A percentile compares a stretch with the other conserved stretches of the same genome.
These are phyloP conservation scores for Macrotyloma uniflorum DNA, from an alignment of 306 rosid genomes.

Conservation along the genomic window DNA sequence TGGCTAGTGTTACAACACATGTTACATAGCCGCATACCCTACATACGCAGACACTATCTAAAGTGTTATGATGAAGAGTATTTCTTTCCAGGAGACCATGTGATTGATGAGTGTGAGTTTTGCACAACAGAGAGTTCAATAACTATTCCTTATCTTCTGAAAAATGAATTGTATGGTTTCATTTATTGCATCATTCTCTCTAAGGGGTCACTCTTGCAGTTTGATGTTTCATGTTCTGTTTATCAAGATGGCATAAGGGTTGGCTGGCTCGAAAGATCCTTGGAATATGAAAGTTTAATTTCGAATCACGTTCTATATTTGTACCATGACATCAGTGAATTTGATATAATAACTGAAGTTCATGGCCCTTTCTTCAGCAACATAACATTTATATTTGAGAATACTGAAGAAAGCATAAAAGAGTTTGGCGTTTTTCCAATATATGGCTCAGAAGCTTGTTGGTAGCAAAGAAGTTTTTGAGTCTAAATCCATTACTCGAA, in stretches of 20 bases:
- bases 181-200: conserved; percentile 20
- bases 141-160: background rate
- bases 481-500: background rate
- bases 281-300: background rate
- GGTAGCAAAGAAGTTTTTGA: background rate
- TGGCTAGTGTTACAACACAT: background rate
- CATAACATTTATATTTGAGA: background rate
- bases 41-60: background rate
- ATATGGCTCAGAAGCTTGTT: background rate
- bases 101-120: background rate
- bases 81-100: background rate
- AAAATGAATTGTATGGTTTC: background rate
- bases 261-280: background rate
- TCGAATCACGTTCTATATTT: background rate
- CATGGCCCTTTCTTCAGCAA: background rate
- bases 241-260: background rate
- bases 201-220: background rate
- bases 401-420: background rate
- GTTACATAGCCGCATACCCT: background rate
- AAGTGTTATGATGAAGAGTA: no score
- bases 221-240: background rate
- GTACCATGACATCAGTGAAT: background rate
- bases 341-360: background rate
- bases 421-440: conserved; percentile 26
- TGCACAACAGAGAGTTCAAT: background rate